Evolutionary conservation across 371 early-diverging fungal genomes (phyloP).

Genomic region (Mucor racemosus): DNA sequence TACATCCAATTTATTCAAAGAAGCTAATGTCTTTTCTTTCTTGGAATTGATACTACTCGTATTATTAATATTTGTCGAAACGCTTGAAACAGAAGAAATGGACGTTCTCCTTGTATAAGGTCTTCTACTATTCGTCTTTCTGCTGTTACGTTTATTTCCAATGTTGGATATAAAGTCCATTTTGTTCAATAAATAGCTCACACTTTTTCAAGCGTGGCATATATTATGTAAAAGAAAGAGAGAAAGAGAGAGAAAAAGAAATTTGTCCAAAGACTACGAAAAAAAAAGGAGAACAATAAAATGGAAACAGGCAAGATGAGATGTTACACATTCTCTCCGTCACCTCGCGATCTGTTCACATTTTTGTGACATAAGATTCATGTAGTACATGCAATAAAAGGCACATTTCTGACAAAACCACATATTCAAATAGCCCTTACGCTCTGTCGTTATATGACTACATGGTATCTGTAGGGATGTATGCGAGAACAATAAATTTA

Average conservation of each 20-base stretch:
- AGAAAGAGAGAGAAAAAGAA: constrained; percentile 2
- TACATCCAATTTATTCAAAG: constrained; percentile 14
- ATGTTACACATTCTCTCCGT: constrained; percentile 16
- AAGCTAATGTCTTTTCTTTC: constrained; percentile 14
- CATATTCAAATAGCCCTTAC: too few species aligned
- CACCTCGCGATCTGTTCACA: constrained; percentile 13
- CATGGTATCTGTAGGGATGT: too few species aligned
- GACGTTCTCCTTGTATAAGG: constrained; percentile 29
- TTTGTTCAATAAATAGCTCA: constrained; percentile 10
- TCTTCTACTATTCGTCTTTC: constrained; percentile 26
- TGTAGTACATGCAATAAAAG: too few species aligned
- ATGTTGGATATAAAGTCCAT: constrained; percentile 35
- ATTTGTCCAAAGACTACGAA: neutral
- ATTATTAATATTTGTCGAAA: neutral
- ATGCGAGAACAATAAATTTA: too few species aligned
- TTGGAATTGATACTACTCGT: constrained; percentile 1
- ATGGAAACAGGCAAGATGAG: constrained; percentile 6
- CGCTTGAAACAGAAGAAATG: constrained; percentile 25
- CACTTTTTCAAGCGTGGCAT: constrained; percentile 18
- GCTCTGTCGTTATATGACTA: too few species aligned
- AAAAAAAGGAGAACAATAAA: constrained; percentile 11
- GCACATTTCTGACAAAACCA: too few species aligned
- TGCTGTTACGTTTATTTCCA: constrained; percentile 31
- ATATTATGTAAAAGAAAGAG: constrained; percentile 1
- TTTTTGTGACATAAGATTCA: constrained; percentile 13